Evolutionary conservation across 306 rosid species (phyloP), one percentile per base, ranked within the genome.

Genomic region (Carpinus viminea): DNA sequence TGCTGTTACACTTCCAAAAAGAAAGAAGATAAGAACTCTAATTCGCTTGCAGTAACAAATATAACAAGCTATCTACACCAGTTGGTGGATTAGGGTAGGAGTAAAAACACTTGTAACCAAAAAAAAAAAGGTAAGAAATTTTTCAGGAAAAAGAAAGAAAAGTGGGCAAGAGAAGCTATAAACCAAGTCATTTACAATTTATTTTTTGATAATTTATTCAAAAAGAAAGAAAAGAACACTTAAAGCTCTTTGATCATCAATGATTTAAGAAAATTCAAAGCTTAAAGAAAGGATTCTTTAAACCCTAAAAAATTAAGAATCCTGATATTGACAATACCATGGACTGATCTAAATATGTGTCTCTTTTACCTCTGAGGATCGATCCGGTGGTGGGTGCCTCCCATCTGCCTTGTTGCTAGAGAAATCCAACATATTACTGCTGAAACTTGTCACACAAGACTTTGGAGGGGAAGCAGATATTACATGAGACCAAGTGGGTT

Each of bases 391-490:
- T 1, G 86, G 91, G 71, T 83, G 88, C 80, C 84, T 87, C 13
- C 78, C 81, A 72, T 89, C 87, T 0, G 78, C 53, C 43, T 83
- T 90, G 78, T 24, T 87, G 87, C 77, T 87, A 45, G 99, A 78
- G 84, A 96, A 96, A 88, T 96, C 99, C 80, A 96, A 80, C 86
- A 93, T 86, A 89, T 87, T 91, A 86, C 79, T 92, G 55, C 85
- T 91, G 85, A 92, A 94, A 81, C 88, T 91, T 13, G 96, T 90
- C 43, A 91, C 87, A 78, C 96, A 86, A 9, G 98, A 93, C 52
- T 89, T 89, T 5, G 91, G 97, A 76, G 93, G 85, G 12, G 88
- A 72, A 36, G 78, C 41, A 17, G 92, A 75, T 79, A 83, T 79
- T 47, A 85, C 76, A 62, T 78, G 90, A 52, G 93, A 88, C 96